Evolutionary conservation across 805 yeast genomes (phyloP).

Genomic region (Hanseniaspora lachancei): DNA sequence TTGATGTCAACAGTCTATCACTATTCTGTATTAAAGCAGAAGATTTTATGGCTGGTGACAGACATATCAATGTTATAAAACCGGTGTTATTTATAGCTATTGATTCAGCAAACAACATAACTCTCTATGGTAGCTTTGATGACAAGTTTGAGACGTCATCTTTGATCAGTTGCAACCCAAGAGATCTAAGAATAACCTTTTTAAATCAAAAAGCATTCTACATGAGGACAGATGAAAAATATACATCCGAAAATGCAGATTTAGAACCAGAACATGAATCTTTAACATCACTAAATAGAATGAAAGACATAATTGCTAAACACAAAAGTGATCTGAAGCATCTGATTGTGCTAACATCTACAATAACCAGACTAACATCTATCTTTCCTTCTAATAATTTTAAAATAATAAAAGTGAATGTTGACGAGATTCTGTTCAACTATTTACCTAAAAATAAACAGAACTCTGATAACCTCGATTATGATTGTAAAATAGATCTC

Average conservation of each 20-base stretch:
- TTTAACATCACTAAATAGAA: conserved; percentile 2
- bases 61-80: background rate
- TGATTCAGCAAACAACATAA: conserved; percentile 2
- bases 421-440: conserved; percentile 27
- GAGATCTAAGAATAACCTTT: conserved; percentile 1
- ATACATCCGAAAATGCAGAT: background rate
- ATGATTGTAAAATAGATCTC: conserved; percentile 24
- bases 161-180: background rate
- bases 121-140: conserved; percentile 12
- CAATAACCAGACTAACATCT: conserved; percentile 25
- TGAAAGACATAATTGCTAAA: conserved; percentile 1
- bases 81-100: conserved; percentile 1
- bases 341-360: conserved; percentile 25
- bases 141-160: conserved; percentile 5
- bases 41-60: background rate
- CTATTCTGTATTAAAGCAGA: conserved; percentile 8
- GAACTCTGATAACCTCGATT: conserved; percentile 13
- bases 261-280: background rate
- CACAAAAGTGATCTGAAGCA: conserved; percentile 26
- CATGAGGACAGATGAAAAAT: background rate
- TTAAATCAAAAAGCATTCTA: conserved; percentile 7
- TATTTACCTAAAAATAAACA: conserved; percentile 20
- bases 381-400: conserved; percentile 25
- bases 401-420: conserved; percentile 23
- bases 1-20: background rate